Percentiles rank a stretch among this genome's conserved stretches.
These are phyloP conservation scores for Baorangia bicolor DNA, from an alignment of 768 basidiomycete species.

Conservation along the genomic window DNA sequence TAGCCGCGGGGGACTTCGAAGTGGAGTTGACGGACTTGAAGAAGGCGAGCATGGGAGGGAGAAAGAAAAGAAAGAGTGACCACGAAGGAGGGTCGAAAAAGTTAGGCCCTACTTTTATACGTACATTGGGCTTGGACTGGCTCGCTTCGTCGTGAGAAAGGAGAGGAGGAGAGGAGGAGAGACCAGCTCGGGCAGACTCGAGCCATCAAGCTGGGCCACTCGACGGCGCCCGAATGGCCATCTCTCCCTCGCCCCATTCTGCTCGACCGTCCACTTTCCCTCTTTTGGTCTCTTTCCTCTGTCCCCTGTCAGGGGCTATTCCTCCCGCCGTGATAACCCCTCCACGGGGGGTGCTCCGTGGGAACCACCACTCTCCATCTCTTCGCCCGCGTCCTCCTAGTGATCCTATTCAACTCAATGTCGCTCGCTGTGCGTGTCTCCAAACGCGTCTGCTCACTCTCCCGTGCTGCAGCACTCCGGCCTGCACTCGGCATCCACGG, in stretches of 20 bases:
- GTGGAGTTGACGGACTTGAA: constrained; percentile 18
- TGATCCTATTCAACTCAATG: too few relatives aligned
- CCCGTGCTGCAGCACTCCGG: constrained; percentile 44
- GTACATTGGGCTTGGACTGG: constrained; percentile 14
- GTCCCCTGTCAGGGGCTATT: constrained; percentile 14
- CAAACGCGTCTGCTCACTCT: constrained; percentile 27
- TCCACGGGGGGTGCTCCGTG: constrained; percentile 15
- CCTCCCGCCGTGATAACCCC: constrained; percentile 2
- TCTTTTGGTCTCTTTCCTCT: background rate
- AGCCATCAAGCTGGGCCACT: background rate
- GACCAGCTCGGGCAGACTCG: background rate
- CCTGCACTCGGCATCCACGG: constrained; percentile 46
- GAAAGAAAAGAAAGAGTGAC: background rate
- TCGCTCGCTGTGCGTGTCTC: constrained; percentile 40
- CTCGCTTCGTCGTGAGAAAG: constrained; percentile 32
- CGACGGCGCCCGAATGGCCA: background rate
- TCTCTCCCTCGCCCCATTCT: background rate
- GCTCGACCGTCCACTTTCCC: too few relatives aligned
- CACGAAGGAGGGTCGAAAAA: constrained; percentile 9
- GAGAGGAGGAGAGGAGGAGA: background rate
- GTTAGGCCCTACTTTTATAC: constrained; percentile 22
- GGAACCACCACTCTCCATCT: background rate
- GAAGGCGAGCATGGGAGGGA: constrained; percentile 25
- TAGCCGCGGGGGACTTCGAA: background rate
- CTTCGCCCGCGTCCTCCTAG: background rate